Evolutionary conservation across 257 asterid genomes (phyloP), one percentile per base, ranked within the genome.

Genomic region (Solanum appendiculatum): DNA sequence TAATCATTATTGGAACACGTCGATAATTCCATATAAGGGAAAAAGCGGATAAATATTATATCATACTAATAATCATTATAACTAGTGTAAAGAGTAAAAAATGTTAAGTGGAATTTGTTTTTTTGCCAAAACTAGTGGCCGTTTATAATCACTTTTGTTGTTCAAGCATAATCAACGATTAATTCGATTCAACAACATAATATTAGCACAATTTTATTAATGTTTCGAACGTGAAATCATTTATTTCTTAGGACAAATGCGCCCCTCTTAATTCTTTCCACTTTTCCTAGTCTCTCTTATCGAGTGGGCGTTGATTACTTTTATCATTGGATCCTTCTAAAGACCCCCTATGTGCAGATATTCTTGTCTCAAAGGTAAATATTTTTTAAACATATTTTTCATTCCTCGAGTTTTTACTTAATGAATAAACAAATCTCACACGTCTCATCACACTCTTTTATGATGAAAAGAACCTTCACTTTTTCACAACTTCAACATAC

Each of bases 51-150:
- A 86, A 31, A 46, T 31, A 42, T 75, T 21, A 75, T 27, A 23
- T 75, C 56, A 78, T 42, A 29, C 34, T 44, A 72, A 73, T 82
- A 25, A 64, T 64, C 36, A 64, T 64, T 27, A 27, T 27, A 25
- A 13, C 20, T 25, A 25, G 16, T 25, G 34, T 12, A 86, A 80
- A 85, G 86, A 83, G 91, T 91, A 88, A 88, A 90, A 78, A 69
- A 58, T 31, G 54, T 42, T 42, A n/a, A n/a, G n/a, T n/a, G 75
- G 74, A 90, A 80, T 88, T 70, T 51, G 82, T 34, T 46, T 85
- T 86, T 82, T 40, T 68, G 33, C 87, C 89, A 60, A 88, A 75
- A 60, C 70, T 91, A 84, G 85, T 87, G 90, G 92, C 12, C 6
- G 66, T 58, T 68, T 27, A 6, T 29, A 14, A 29, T 64, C 9